These are phyloP conservation scores for Aspergillus terreus DNA, from an alignment of 2,329 filamentous ascomycete species.

Conservation along the genomic window DNA sequence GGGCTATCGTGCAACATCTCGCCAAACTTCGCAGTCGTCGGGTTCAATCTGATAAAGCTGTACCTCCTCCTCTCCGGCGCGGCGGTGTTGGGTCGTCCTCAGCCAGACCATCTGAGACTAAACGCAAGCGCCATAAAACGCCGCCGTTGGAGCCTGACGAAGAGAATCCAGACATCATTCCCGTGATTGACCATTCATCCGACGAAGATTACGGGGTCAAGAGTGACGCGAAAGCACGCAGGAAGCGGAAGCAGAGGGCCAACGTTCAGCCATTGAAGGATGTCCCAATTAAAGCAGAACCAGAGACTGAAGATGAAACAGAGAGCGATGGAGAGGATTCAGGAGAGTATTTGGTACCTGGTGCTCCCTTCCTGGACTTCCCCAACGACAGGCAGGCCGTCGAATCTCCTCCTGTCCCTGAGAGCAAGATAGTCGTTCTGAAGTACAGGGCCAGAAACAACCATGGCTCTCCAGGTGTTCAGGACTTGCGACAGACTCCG, in stretches of 20 bases:
- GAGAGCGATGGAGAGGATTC: not conserved
- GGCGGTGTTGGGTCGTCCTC: slow-evolving; percentile 20
- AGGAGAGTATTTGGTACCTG: slow-evolving; percentile 12
- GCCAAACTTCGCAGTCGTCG: slow-evolving; percentile 41
- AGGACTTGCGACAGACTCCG: not conserved
- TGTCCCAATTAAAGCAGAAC: slow-evolving; percentile 6
- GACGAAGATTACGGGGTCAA: slow-evolving; percentile 6
- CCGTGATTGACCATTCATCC: slow-evolving; percentile 1
- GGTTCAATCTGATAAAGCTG: slow-evolving; percentile 25
- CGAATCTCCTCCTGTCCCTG: not conserved
- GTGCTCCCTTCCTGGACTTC: slow-evolving; percentile 15
- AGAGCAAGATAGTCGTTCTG: slow-evolving; percentile 13
- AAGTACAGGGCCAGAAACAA: slow-evolving; percentile 6
- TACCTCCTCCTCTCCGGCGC: slow-evolving; percentile 41
- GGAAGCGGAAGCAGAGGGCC: not conserved
- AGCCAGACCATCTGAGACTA: slow-evolving; percentile 3
- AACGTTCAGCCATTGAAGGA: not conserved
- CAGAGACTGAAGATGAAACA: slow-evolving; percentile 7
- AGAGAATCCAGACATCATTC: not conserved
- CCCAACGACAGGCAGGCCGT: slow-evolving; percentile 9
- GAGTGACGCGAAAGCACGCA: not conserved
- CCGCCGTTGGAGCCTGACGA: not conserved
- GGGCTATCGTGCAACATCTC: slow-evolving; percentile 46
- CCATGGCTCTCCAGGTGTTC: not conserved
- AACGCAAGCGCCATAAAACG: not conserved